phyloP scores from a whole-genome alignment of 208 protist genomes.

The Crithidia expoeki region DNA sequence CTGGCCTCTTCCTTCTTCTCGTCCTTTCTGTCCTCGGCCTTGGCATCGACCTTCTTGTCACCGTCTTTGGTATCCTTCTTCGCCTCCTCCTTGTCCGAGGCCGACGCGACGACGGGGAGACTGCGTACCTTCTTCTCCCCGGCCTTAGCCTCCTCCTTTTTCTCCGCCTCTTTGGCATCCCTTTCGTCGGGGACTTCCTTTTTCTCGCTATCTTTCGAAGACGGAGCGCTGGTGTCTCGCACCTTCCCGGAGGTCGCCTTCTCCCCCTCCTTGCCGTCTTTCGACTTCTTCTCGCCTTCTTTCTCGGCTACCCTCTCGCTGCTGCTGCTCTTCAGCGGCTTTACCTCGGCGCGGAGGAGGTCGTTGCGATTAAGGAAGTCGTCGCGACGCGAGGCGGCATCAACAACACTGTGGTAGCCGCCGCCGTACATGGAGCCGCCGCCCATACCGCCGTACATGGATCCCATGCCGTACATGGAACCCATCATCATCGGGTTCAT shows the following conservation, averaged over 20 bases:
- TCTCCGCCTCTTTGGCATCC: slow-evolving; percentile 8
- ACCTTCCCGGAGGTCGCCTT: slow-evolving; percentile 15
- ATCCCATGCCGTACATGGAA: slow-evolving; percentile 49
- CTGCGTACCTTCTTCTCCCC: slow-evolving; percentile 8
- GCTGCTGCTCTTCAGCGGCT: slow-evolving; percentile 32
- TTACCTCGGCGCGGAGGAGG: slow-evolving; percentile 63
- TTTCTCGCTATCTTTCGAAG: slow-evolving; percentile 12
- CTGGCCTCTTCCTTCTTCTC: slow-evolving; percentile 11
- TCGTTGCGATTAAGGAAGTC: slow-evolving; percentile 70
- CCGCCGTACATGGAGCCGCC: slow-evolving; percentile 32
- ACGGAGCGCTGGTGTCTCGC: slow-evolving; percentile 2
- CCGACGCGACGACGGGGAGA: no score
- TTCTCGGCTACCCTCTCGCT: slow-evolving; percentile 17
- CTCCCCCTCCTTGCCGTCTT: slow-evolving; percentile 7
- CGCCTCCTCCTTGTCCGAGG: neutral
- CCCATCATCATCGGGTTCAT: slow-evolving; percentile 34
- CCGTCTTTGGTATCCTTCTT: slow-evolving; percentile 14
- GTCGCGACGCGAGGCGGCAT: slow-evolving; percentile 59
- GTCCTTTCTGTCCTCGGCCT: slow-evolving; percentile 34
- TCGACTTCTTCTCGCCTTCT: slow-evolving; percentile 9
- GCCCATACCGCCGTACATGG: slow-evolving; percentile 51
- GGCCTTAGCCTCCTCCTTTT: slow-evolving; percentile 3
- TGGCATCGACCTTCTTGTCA: slow-evolving; percentile 26
- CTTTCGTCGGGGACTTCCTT: slow-evolving; percentile 5
- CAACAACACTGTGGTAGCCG: slow-evolving; percentile 63